A percentile compares a stretch with the other conserved stretches of the same genome.
These are phyloP conservation scores for Sclerotinia minor DNA, from an alignment of 2,329 filamentous ascomycete species.

Conservation along the genomic window DNA sequence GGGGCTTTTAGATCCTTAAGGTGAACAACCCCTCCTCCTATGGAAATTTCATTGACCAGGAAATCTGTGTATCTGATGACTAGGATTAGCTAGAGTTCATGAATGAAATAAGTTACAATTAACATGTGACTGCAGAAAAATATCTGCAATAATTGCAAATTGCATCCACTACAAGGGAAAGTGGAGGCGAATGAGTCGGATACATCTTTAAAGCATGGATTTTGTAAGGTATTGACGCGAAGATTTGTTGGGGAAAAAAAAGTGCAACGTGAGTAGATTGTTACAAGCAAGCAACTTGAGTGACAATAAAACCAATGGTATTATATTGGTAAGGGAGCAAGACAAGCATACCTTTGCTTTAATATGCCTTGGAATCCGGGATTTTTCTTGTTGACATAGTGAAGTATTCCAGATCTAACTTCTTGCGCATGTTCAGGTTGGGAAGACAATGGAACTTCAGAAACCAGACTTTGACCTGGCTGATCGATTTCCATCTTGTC, in stretches of 20 bases:
- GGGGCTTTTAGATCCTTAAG: constrained; percentile 47
- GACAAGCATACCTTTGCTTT: constrained; percentile 59
- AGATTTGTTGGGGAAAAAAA: background rate
- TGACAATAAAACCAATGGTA: background rate
- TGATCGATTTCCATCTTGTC: constrained; percentile 27
- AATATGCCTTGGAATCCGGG: constrained; percentile 62
- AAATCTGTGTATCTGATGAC: constrained; percentile 67
- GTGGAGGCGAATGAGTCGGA: background rate
- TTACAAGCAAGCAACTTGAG: background rate
- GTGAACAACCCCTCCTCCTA: constrained; percentile 63
- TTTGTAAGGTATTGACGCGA: background rate
- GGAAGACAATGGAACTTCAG: constrained; percentile 24
- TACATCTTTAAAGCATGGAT: background rate
- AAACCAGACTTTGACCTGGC: constrained; percentile 8
- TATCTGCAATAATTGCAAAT: background rate
- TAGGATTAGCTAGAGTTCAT: constrained; percentile 15
- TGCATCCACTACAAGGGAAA: background rate
- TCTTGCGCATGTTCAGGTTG: constrained; percentile 33
- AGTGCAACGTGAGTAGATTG: background rate
- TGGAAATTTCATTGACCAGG: constrained; percentile 69
- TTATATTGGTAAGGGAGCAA: background rate
- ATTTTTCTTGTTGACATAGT: constrained; percentile 59
- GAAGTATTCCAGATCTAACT: constrained; percentile 58
- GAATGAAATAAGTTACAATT: background rate
- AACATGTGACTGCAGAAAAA: no score